Evolutionary conservation across 192 early-diverging fungal genomes (phyloP), one percentile per base, ranked within the genome.

Genomic region (Martensiomyces pterosporus): DNA sequence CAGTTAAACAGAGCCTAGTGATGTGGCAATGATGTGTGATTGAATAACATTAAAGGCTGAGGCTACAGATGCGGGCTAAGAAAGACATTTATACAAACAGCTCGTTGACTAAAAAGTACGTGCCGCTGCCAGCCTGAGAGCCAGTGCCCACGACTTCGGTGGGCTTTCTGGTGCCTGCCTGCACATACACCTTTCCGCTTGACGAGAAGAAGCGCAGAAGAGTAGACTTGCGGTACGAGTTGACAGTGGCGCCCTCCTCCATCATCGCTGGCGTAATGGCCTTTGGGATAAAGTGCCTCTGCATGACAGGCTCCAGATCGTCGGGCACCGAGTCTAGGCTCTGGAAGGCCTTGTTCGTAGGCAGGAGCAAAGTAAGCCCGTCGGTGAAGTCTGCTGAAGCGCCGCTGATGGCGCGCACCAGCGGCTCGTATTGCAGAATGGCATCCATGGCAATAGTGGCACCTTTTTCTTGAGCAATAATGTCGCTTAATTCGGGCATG

Each of bases 321-420:
- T 62, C 62, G 0, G 70, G 70, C 2, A 62, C 41, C 24, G 48
- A 26, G 26, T 40, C 54, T 17, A 61, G 46, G 12, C 35, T 46
- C 44, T 42, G 49, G 40, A 74, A 74, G 3, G 70, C 70, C 18
- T 60, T 39, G 59, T 74, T 74, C 8, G 70, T 74, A 6, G 70
- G 70, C 51, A 74, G 26, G 21, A 74, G 50, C 25, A 74, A 47
- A 6, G 70, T 74, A 17, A 74, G 50, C 8, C 70, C 63, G 1
- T 40, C 16, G 16, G 18, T 27, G 52, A 74, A 74, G 54, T 66
- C 70, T 6, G 32, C 38, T 25, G 70, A 74, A 39, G 52, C 63
- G 9, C 70, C 70, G 52, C 64, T 66, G 25, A 74, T 49, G 1
- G 70, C 70, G 18, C 70, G 70, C 51, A 62, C 40, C 18, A 74